Percentiles rank a stretch among this genome's conserved stretches.
These are phyloP conservation scores for Melampsora medusae DNA, from an alignment of 1,284 basidiomycete genomes.

Conservation along the genomic window DNA sequence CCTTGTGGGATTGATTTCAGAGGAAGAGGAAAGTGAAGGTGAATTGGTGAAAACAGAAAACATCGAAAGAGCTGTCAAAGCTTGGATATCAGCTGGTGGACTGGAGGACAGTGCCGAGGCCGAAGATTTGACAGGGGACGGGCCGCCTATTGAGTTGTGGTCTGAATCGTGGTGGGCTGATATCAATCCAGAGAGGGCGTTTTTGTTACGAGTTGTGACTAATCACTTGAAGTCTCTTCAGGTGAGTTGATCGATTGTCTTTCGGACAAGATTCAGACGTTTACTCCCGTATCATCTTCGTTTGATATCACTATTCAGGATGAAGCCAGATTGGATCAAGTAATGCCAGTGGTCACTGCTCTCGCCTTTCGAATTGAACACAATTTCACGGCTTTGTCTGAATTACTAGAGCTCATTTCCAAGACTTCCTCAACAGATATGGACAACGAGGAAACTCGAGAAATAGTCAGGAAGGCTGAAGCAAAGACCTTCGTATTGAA, in stretches of 20 bases:
- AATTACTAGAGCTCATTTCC: constrained; percentile 63
- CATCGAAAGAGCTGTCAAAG: constrained; percentile 22
- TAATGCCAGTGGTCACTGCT: constrained; percentile 82
- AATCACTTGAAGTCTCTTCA: constrained; percentile 70
- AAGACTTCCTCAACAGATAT: constrained; percentile 58
- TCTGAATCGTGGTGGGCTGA: constrained; percentile 72
- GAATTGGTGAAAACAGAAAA: constrained; percentile 26
- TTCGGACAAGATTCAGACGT: neutral
- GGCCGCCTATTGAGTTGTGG: constrained; percentile 70
- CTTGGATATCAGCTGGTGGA: constrained; percentile 66
- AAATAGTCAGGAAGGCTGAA: constrained; percentile 65
- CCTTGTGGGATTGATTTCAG: constrained; percentile 25
- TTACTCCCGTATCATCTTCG: neutral
- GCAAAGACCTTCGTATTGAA: constrained; percentile 70
- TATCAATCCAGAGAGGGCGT: constrained; percentile 75
- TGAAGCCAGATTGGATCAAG: constrained; percentile 68
- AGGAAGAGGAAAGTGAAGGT: constrained; percentile 30
- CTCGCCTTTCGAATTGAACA: constrained; percentile 82
- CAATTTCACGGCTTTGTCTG: constrained; percentile 59
- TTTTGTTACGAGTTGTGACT: constrained; percentile 79
- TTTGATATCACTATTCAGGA: constrained; percentile 55
- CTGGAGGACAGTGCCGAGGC: constrained; percentile 66
- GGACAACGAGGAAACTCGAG: constrained; percentile 57
- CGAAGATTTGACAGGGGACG: constrained; percentile 64
- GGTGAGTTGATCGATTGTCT: constrained; percentile 48